Evolutionary conservation across 148 eudicot species (phyloP).

Genomic region (Chenopodium quinoa): DNA sequence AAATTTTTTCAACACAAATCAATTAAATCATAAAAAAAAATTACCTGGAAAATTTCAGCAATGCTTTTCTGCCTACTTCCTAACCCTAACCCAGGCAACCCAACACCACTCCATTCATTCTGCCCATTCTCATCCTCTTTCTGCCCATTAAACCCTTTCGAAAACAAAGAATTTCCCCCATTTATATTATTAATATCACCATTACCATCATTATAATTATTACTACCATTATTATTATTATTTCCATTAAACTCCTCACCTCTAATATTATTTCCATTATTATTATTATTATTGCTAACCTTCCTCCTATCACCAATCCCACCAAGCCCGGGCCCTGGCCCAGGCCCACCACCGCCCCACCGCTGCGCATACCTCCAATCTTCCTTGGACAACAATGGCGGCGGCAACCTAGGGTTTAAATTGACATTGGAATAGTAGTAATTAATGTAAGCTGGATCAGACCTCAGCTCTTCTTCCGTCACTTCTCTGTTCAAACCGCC

Average conservation of each 20-base stretch:
- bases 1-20: neutral
- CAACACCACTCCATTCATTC: conserved; percentile 71
- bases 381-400: conserved; percentile 61
- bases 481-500: conserved; percentile 21
- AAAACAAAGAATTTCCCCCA: conserved; percentile 27
- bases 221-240: neutral
- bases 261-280: conserved; percentile 10
- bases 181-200: conserved; percentile 1
- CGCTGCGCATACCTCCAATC: conserved; percentile 65
- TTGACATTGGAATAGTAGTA: conserved; percentile 60
- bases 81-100: conserved; percentile 74
- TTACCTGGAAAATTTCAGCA: conserved; percentile 79
- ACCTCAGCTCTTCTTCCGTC: conserved; percentile 54
- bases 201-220: neutral
- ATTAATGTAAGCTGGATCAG: conserved; percentile 61
- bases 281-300: conserved; percentile 9
- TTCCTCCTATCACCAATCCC: conserved; percentile 68
- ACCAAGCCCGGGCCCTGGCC: conserved; percentile 37
- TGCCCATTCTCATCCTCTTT: conserved; percentile 31
- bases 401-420: conserved; percentile 62
- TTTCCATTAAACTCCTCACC: conserved; percentile 15
- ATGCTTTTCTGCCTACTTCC: conserved; percentile 73
- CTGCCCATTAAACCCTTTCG: conserved; percentile 30
- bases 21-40: neutral
- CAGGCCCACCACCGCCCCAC: conserved; percentile 35